Evolutionary conservation across 768 basidiomycete species (phyloP).

Genomic region (Baorangia bicolor): DNA sequence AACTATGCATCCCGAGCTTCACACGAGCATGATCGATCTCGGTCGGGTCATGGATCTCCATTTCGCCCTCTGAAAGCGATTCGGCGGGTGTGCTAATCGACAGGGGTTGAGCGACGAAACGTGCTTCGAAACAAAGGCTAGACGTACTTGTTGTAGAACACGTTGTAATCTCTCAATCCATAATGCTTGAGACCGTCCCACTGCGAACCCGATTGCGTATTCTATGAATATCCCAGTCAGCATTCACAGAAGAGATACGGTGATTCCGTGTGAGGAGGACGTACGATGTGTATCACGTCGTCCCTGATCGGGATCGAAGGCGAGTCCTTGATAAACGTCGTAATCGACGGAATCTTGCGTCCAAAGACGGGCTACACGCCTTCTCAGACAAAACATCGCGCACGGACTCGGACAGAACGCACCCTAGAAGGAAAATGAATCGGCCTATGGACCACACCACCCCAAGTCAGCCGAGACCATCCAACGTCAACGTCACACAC

Average conservation of each 20-base stretch:
- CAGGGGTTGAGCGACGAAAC: background rate
- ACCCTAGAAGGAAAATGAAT: constrained; percentile 67
- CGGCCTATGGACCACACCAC: constrained; percentile 42
- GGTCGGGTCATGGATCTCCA: constrained; percentile 48
- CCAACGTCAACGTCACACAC: constrained; percentile 35
- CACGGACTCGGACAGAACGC: background rate
- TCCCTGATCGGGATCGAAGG: constrained; percentile 27
- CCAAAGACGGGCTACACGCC: constrained; percentile 52
- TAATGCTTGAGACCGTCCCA: constrained; percentile 69
- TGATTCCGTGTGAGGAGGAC: background rate
- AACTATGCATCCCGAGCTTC: constrained; percentile 68
- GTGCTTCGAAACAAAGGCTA: background rate
- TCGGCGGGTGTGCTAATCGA: constrained; percentile 41
- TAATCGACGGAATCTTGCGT: constrained; percentile 52
- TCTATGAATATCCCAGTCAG: constrained; percentile 35
- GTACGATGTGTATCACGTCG: constrained; percentile 59
- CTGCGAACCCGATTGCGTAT: constrained; percentile 69
- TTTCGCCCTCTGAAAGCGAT: constrained; percentile 43
- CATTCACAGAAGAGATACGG: background rate
- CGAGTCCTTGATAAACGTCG: constrained; percentile 34
- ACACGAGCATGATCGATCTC: constrained; percentile 46
- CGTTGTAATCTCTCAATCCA: constrained; percentile 48
- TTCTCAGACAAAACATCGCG: background rate
- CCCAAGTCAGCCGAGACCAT: background rate
- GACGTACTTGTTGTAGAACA: constrained; percentile 63